Base-by-base conservation (phyloP, 2,329 filamentous ascomycete species). In the Uncinocarpus reesii region DNA sequence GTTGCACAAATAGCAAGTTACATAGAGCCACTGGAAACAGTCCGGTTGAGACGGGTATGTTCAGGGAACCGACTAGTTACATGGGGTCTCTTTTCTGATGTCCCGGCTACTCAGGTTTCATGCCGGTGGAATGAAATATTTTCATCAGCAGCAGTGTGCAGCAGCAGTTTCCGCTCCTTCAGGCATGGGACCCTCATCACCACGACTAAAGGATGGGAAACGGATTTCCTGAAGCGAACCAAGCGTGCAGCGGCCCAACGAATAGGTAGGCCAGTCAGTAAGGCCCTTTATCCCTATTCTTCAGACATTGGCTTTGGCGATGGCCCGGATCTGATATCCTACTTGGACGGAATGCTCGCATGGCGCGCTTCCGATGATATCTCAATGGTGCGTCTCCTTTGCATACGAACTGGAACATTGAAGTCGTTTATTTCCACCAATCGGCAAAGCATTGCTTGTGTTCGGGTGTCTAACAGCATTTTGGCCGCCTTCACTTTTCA, bases 91-190 rank as follows among this genome's bases (percentile, higher is more conserved):
- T 5, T 18, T 29, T n/a, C 8, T 24, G 5, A 1, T 3, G 7
- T 24, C 11, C 16, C 26, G 10, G 26, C 15, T 32, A 21, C 11
- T 32, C 41, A 65, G 63, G 63, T 67, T 41, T 66, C 63, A 10
- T 61, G 51, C 52, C 54, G 53, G 48, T 67, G 65, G 65, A 48
- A 54, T 10, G 40, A 50, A 20, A 18, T 65, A 11, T 51, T 66
- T 10, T 62, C 61, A n/a, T 62, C 59, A 0, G 45, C 52, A 6
- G 15, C 44, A 2, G 51, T 60, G 24, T 58, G 57, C 35, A 38
- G 46, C 26, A 36, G 51, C 26, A 48, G 56, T 15, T 50, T 58
- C 26, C 53, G 42, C 10, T 40, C 35, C 6, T 40, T 34, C n/a
- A 26, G 3, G 26, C 13, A 21, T 21, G n/a, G 7, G 10, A 31